A percentile compares a stretch with the other conserved stretches of the same genome.
phyloP scores from a whole-genome alignment of 1,139 yeast genomes.

The Waltiozyma sp. region DNA sequence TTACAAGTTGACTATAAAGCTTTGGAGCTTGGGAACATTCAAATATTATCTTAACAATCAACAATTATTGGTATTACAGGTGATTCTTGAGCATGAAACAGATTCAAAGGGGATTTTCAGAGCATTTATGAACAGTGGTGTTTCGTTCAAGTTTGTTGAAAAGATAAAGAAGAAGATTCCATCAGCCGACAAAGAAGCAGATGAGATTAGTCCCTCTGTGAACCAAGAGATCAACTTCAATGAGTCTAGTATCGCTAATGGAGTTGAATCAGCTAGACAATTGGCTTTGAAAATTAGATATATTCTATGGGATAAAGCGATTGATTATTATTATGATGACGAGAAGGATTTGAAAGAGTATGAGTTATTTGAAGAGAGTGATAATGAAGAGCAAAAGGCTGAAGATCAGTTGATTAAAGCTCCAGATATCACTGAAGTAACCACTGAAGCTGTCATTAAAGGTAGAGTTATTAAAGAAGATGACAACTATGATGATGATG shows the following conservation, averaged over 20 bases:
- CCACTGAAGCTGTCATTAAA: background rate
- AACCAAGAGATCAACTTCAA: conserved; percentile 20
- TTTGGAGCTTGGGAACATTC: conserved; percentile 39
- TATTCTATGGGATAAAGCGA: conserved; percentile 64
- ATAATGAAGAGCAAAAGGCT: conserved; percentile 17
- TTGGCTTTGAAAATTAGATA: conserved; percentile 58
- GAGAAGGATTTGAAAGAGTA: conserved; percentile 13
- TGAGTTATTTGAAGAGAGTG: conserved; percentile 22
- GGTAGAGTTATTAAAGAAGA: conserved; percentile 24
- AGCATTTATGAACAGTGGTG: conserved; percentile 9
- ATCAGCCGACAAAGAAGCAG: conserved; percentile 1
- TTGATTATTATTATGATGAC: conserved; percentile 36
- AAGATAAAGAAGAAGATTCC: background rate
- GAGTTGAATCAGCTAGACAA: conserved; percentile 40
- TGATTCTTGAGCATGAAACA: conserved; percentile 26
- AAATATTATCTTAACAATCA: conserved; percentile 51
- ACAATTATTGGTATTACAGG: conserved; percentile 43
- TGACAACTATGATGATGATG: conserved; percentile 19
- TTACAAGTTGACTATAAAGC: conserved; percentile 26
- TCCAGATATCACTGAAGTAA: background rate
- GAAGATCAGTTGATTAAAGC: conserved; percentile 1
- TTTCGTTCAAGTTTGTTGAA: conserved; percentile 10
- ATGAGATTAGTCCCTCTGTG: conserved; percentile 10
- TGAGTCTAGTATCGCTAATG: conserved; percentile 28
- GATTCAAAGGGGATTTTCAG: conserved; percentile 7